Conservation (phyloP, 495 filamentous ascomycete genomes). For the Penicillium diatomitis region DNA sequence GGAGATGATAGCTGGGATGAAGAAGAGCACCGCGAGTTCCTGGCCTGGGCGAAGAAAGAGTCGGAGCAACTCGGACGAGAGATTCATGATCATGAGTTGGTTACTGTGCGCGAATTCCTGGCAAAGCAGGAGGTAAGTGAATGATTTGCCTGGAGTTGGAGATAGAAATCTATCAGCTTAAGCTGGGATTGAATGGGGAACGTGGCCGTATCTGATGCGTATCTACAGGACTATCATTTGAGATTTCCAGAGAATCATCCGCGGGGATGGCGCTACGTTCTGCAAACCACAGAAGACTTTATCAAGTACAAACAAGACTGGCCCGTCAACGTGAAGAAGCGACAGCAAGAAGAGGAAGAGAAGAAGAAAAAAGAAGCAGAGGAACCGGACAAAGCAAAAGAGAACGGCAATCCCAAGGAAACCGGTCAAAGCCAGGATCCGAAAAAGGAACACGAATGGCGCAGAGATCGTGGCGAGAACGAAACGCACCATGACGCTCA, state of each 20-base stretch:
- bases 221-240: not conserved
- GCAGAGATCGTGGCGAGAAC: not conserved
- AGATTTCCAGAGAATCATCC: not conserved
- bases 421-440: not conserved
- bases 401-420: too few species aligned
- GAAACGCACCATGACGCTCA: not conserved
- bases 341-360: not conserved
- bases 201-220: not conserved
- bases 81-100: not conserved
- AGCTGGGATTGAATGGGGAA: too few species aligned
- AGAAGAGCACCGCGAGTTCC: not conserved
- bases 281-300: not conserved
- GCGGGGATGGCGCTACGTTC: not conserved
- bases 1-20: not conserved
- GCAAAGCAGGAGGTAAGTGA: not conserved
- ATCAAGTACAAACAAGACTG: conserved; percentile 1
- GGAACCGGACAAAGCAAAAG: not conserved
- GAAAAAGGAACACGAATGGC: not conserved
- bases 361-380: not conserved
- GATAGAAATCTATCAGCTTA: too few species aligned
- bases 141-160: too few species aligned
- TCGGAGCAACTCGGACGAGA: not conserved
- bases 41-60: not conserved
- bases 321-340: not conserved
- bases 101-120: not conserved